Base-by-base conservation (phyloP, 768 basidiomycete species). In the Russula ochroleuca region DNA sequence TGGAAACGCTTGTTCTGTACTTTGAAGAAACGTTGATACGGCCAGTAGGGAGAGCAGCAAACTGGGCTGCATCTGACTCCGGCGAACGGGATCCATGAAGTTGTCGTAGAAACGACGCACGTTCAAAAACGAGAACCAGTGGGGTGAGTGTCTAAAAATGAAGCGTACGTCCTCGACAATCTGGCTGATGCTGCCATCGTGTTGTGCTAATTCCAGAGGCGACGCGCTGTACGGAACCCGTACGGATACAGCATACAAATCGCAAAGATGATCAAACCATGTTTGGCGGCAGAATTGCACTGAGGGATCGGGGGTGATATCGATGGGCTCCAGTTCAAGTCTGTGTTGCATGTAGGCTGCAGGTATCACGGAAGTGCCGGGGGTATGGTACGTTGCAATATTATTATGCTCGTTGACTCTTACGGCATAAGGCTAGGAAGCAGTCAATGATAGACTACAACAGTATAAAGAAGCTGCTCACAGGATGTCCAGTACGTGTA, bases 71-170 rank as follows among this genome's bases (percentile, higher is more conserved):
- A 90, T 81, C 47, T 72, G 71, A 61, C 78, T 77, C 66, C 88
- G 76, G 55, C 76, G 76, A 8, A 64, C 65, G n/a, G 86, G 78
- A 68, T 90, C 80, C 65, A 77, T 79, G 69, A 85, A 83, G 59
- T 78, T 81, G 51, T 75, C 73, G 66, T 87, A 83, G 74, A 92
- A 90, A 14, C 75, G 81, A 53, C 87, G 86, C 40, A 89, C 75
- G 69, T 89, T 85, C 69, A 90, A 80, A 70, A 88, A 90, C 11
- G 85, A 83, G 70, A 90, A 82, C 85, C 85, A 88, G 73, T 86
- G 84, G 65, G 83, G 85, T 45, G 87, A 85, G 19, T 76, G 76
- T 10, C 78, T 79, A 73, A 90, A 87, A 45, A 88, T 72, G 64
- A 86, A 86, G 6, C 81, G 83, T 17, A 91, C 73, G 69, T 90